Conservation (phyloP, 2,329 filamentous ascomycete genomes). For the Colletotrichum costaricense region DNA sequence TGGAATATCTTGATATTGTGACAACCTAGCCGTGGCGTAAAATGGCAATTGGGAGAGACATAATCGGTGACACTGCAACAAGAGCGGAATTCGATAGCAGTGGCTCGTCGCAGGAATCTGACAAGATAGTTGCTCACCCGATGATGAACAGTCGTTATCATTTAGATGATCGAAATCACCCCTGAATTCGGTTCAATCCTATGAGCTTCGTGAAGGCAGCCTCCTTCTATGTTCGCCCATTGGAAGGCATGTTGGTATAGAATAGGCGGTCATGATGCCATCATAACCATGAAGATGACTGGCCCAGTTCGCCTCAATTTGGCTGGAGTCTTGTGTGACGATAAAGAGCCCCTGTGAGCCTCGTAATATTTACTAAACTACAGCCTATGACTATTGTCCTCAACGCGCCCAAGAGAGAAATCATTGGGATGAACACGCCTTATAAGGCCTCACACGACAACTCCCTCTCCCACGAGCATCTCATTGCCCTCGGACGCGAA, state of each 20-base stretch:
- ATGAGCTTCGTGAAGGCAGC: background rate
- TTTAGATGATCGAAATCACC: background rate
- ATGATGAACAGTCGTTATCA: background rate
- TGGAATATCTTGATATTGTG: background rate
- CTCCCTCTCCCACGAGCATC: background rate
- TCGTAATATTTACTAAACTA: too few species aligned
- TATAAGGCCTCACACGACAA: background rate
- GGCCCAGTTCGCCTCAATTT: background rate
- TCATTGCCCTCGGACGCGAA: background rate
- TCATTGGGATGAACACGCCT: background rate
- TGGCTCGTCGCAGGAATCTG: background rate
- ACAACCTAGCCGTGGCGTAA: background rate
- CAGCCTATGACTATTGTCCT: background rate
- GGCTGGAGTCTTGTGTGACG: background rate
- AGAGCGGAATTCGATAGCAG: background rate
- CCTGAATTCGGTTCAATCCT: background rate
- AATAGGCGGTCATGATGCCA: background rate
- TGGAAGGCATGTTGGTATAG: background rate
- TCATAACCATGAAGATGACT: background rate
- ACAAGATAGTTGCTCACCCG: background rate
- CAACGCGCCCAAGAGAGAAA: background rate
- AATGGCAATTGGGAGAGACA: background rate
- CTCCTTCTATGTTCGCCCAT: background rate
- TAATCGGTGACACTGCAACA: background rate
- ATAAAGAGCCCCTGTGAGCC: background rate